A percentile compares a stretch with the other conserved stretches of the same genome.
phyloP scores from a whole-genome alignment of 129 eudicot species.

The Silybum marianum region DNA sequence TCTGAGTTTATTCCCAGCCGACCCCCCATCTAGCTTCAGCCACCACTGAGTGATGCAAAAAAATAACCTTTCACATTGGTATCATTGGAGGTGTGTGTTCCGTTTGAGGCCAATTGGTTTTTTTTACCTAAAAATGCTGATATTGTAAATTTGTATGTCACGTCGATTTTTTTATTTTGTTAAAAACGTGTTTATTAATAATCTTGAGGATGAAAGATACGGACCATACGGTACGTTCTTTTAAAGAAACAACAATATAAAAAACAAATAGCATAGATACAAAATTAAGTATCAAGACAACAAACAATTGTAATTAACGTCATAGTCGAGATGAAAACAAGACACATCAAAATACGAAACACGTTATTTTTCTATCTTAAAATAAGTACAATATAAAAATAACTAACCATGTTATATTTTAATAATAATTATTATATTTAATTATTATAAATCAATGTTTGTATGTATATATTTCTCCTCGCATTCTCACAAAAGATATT shows the following conservation, averaged over 20 bases:
- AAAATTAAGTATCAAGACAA: not conserved
- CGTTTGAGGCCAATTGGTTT: too few species aligned
- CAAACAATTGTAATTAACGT: not conserved
- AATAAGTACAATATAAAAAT: not conserved
- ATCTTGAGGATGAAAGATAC: not conserved
- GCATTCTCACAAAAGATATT: not conserved
- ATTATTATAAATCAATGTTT: not conserved
- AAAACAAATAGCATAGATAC: not conserved
- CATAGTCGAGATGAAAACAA: not conserved
- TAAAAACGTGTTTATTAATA: too few species aligned
- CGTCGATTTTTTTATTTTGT: too few species aligned
- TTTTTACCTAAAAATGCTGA: too few species aligned
- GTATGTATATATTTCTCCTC: not conserved
- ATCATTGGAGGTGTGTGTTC: too few species aligned
- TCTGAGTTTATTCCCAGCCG: too few species aligned
- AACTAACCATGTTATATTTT: not conserved
- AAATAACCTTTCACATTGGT: too few species aligned
- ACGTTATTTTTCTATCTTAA: not conserved
- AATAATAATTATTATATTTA: not conserved
- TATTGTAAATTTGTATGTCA: too few species aligned
- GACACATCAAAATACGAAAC: not conserved
- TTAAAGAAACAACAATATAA: not conserved
- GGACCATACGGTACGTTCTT: not conserved
- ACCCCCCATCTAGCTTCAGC: too few species aligned
- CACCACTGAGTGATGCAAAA: too few species aligned